These are phyloP conservation scores for Ulota crispa DNA, from an alignment of 225 moss, liverwort and hornwort species.

Conservation along the genomic window DNA sequence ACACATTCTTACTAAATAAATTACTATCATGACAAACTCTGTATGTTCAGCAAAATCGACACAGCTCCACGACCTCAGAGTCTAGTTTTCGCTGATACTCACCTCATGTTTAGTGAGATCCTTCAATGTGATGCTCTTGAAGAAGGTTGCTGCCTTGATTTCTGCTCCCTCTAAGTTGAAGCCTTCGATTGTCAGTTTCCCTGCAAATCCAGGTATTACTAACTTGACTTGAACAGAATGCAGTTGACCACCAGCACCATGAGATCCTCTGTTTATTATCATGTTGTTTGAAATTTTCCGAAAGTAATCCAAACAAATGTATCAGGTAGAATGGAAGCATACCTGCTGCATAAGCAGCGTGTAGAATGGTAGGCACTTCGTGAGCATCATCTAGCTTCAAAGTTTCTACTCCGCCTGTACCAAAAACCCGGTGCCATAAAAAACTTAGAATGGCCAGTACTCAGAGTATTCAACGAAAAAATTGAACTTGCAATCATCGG, in stretches of 20 bases:
- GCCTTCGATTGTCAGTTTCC: conserved; percentile 25
- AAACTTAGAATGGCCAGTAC: neutral
- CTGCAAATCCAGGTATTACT: neutral
- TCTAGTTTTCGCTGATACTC: neutral
- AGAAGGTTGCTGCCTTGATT: conserved; percentile 13
- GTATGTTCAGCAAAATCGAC: neutral
- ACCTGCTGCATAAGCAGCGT: conserved; percentile 13
- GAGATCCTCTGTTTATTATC: neutral
- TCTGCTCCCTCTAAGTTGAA: conserved; percentile 20
- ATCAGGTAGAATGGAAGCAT: neutral
- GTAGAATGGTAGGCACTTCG: conserved; percentile 15
- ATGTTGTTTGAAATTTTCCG: neutral
- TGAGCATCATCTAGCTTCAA: conserved; percentile 22
- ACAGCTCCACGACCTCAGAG: neutral
- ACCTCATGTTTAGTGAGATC: conserved; percentile 16
- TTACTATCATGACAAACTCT: neutral
- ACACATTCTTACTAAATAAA: neutral
- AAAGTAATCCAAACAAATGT: neutral
- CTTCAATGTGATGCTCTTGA: conserved; percentile 8
- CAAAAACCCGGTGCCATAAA: neutral
- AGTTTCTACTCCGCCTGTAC: conserved; percentile 15
- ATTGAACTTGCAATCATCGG: neutral
- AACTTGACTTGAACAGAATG: neutral
- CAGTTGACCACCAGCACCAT: neutral
- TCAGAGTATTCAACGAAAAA: neutral